Percentiles rank a stretch among this genome's conserved stretches.
Evolutionary conservation across 208 protist genomes (phyloP).

Genomic region (Acanthamoeba triangularis): DNA sequence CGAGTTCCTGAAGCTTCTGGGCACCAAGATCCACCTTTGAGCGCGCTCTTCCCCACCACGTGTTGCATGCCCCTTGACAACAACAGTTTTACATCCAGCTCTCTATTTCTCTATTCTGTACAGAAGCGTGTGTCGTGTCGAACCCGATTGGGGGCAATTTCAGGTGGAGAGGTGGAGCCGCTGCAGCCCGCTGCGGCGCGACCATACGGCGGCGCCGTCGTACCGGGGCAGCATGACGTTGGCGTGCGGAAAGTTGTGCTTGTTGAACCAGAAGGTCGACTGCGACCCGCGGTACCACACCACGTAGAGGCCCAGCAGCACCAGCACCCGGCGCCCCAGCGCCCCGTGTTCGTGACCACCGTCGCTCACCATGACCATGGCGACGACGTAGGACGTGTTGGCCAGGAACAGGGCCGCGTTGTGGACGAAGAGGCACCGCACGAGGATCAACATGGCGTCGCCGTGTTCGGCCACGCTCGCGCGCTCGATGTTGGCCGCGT

Average conservation of each 20-base stretch:
- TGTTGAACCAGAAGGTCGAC: slow-evolving; percentile 59
- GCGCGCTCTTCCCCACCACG: neutral
- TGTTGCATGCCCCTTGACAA: neutral
- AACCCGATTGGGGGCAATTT: too few species aligned
- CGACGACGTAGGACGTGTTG: neutral
- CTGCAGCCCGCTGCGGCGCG: neutral
- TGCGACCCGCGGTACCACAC: slow-evolving; percentile 12
- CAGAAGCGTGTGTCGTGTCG: too few species aligned
- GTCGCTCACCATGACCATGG: neutral
- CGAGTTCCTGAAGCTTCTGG: slow-evolving; percentile 81
- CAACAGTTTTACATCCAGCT: neutral
- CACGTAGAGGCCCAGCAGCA: slow-evolving; percentile 9
- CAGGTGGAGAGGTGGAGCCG: neutral
- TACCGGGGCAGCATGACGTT: slow-evolving; percentile 21
- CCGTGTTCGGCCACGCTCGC: neutral
- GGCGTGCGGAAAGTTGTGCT: slow-evolving; percentile 15
- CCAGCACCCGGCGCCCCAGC: neutral
- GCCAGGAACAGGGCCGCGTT: slow-evolving; percentile 33
- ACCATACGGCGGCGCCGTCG: neutral
- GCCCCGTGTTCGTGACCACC: neutral
- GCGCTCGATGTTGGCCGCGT: neutral
- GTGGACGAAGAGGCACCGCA: neutral
- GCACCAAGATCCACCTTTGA: slow-evolving; percentile 78
- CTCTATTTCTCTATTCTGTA: too few species aligned
- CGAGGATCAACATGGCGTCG: neutral